Percentiles rank a stretch among this genome's conserved stretches.
Conservation (phyloP, 805 yeast species). For the Ogataea siamensis region DNA sequence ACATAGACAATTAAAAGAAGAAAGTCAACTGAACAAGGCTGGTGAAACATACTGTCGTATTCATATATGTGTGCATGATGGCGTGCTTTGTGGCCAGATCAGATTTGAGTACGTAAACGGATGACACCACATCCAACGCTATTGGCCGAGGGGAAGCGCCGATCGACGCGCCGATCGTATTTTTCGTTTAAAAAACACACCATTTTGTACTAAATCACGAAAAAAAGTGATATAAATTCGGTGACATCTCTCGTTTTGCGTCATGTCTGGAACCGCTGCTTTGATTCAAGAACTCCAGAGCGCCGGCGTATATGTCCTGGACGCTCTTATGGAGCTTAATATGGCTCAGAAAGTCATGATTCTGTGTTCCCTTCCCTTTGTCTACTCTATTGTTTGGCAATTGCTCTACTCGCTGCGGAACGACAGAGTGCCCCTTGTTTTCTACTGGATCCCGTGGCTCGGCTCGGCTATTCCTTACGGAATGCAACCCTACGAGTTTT, state of each 20-base stretch:
- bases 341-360: conserved; percentile 32
- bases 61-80: no score
- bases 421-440: conserved; percentile 87
- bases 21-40: not conserved
- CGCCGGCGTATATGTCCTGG: conserved; percentile 3
- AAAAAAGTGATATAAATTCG: conserved; percentile 4
- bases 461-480: conserved; percentile 91
- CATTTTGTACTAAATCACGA: conserved; percentile 5
- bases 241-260: conserved; percentile 1
- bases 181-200: conserved; percentile 11
- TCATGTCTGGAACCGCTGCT: conserved; percentile 30
- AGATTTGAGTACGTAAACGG: no score
- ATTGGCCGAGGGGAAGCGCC: conserved; percentile 1
- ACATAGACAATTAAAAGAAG: conserved; percentile 1
- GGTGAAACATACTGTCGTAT: not conserved
- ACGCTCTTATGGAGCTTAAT: conserved; percentile 21
- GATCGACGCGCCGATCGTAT: conserved; percentile 14
- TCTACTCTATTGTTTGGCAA: conserved; percentile 67
- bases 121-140: not conserved
- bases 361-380: conserved; percentile 51
- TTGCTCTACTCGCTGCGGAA: conserved; percentile 64
- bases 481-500: conserved; percentile 89
- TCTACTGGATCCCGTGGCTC: conserved; percentile 92
- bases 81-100: no score
- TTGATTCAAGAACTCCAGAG: conserved; percentile 20